A percentile compares a stretch with the other conserved stretches of the same genome.
phyloP scores from a whole-genome alignment of 2,329 filamentous ascomycete species.

The Botryosphaeria dothidea region DNA sequence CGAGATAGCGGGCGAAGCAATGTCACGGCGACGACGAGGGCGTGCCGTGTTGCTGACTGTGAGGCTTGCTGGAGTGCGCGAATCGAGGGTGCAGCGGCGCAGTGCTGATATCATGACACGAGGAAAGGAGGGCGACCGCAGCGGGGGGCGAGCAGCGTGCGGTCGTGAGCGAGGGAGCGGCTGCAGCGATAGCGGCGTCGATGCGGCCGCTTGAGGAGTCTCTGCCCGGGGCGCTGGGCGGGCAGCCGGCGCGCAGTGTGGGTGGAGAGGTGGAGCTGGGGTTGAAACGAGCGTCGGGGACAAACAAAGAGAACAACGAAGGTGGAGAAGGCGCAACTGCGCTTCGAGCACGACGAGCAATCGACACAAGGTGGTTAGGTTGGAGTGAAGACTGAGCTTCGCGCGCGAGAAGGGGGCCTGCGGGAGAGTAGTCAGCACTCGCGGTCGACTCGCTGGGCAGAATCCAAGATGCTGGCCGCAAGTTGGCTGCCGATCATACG shows the following conservation, averaged over 20 bases:
- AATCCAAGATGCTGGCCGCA: slow-evolving; percentile 4
- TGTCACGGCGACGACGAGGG: not conserved
- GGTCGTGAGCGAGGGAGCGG: slow-evolving; percentile 12
- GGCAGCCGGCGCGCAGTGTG: not conserved
- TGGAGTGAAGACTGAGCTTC: not conserved
- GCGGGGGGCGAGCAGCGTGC: slow-evolving; percentile 7
- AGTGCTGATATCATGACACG: slow-evolving; percentile 16
- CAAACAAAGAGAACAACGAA: slow-evolving; percentile 7
- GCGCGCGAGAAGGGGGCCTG: slow-evolving; percentile 5
- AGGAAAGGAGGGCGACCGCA: not conserved
- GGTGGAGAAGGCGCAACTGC: slow-evolving; percentile 13
- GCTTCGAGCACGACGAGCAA: not conserved
- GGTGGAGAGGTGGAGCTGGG: not conserved
- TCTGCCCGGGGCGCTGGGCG: slow-evolving; percentile 1
- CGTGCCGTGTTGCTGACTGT: not conserved
- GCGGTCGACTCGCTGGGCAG: not conserved
- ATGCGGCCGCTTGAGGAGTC: not conserved
- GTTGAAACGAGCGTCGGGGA: slow-evolving; percentile 15
- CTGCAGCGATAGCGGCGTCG: slow-evolving; percentile 15
- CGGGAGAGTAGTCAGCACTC: slow-evolving; percentile 15
- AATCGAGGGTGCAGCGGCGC: slow-evolving; percentile 3
- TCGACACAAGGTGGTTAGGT: not conserved
- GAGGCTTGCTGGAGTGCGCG: slow-evolving; percentile 3
- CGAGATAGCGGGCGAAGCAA: not conserved
- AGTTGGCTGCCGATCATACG: slow-evolving; percentile 10